Evolutionary conservation across 2,329 filamentous ascomycete genomes (phyloP).

Genomic region (Claviceps sp.): DNA sequence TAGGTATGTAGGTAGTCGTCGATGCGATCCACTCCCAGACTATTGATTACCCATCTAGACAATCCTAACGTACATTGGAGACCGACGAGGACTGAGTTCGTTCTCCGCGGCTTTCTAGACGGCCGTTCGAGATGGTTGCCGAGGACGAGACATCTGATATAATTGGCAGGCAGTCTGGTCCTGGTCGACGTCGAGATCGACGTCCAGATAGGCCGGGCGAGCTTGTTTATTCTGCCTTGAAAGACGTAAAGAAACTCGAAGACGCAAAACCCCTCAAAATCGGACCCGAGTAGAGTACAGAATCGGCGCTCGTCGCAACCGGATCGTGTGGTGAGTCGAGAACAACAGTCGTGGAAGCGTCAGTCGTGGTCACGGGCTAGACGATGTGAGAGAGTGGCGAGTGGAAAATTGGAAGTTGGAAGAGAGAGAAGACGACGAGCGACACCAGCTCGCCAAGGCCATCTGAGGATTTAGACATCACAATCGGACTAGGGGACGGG

Average conservation of each 20-base stretch:
- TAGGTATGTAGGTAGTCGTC: neutral
- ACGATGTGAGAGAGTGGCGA: neutral
- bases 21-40: neutral
- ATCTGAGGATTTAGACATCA: neutral
- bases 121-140: neutral
- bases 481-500: neutral
- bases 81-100: neutral
- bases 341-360: neutral
- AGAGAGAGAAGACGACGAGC: neutral
- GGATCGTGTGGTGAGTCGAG: neutral
- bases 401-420: neutral
- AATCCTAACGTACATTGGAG: slow-evolving; percentile 3
- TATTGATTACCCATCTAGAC: neutral
- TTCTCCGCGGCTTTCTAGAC: slow-evolving; percentile 1
- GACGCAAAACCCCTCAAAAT: neutral
- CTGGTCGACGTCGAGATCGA: neutral
- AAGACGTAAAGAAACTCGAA: neutral
- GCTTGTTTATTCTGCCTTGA: neutral
- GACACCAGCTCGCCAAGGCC: neutral
- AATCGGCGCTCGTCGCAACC: neutral
- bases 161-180: neutral
- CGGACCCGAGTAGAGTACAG: neutral
- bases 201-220: neutral
- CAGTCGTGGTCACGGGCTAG: neutral
- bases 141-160: neutral